Evolutionary conservation across 345 rosid species (phyloP).

Genomic region (Eucalyptus fibrosa): DNA sequence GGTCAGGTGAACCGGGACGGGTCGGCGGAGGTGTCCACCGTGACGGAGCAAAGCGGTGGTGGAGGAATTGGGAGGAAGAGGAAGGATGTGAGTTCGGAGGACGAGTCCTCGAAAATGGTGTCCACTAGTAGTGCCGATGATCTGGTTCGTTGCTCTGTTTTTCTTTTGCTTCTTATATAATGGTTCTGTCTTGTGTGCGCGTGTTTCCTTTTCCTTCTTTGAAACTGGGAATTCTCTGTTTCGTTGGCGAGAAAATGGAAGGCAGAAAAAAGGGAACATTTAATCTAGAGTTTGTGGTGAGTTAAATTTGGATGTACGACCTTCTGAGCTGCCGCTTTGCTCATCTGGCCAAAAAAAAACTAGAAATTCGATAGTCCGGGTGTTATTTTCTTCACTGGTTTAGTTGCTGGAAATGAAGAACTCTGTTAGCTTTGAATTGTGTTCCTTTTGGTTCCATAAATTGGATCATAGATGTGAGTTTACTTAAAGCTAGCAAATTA

Average conservation of each 20-base stretch:
- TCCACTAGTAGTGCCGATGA: conserved; percentile 61
- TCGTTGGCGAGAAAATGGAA: neutral
- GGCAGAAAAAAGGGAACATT: neutral
- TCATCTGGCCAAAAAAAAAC: neutral
- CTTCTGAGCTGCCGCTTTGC: neutral
- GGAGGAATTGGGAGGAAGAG: conserved; percentile 19
- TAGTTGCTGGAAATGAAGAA: neutral
- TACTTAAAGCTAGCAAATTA: neutral
- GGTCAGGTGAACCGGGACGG: neutral
- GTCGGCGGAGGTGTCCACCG: neutral
- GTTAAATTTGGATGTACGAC: neutral
- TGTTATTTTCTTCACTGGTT: neutral
- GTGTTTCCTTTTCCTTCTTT: neutral
- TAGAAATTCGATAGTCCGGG: neutral
- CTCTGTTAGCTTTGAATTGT: neutral
- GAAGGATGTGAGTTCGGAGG: conserved; percentile 34
- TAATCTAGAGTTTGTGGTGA: neutral
- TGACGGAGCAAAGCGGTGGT: conserved; percentile 2
- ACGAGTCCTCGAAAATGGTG: conserved; percentile 58
- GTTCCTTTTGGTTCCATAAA: neutral
- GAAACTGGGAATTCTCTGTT: neutral
- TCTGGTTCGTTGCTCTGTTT: conserved; percentile 26
- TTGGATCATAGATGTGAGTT: neutral
- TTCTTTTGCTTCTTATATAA: neutral
- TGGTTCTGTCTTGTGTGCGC: neutral